A percentile compares a stretch with the other conserved stretches of the same genome.
phyloP scores from a whole-genome alignment of 257 asterid species.

The Nemophila menziesii region DNA sequence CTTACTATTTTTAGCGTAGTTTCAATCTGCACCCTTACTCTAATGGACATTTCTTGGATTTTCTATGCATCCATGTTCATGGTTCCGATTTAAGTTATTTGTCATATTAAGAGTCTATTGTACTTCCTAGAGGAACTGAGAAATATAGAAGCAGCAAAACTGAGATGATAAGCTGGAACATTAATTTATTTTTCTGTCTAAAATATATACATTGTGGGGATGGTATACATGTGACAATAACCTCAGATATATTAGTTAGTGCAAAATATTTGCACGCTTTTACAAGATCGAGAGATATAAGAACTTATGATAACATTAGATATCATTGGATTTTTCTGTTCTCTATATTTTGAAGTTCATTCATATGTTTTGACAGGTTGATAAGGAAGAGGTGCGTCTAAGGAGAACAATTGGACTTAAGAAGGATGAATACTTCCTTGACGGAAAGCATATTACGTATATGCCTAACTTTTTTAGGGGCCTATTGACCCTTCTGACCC shows the following conservation, averaged over 20 bases:
- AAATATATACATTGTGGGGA: too few relatives aligned
- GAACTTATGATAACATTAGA: neutral
- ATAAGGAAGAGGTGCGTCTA: conserved; percentile 93
- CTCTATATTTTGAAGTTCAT: conserved; percentile 7
- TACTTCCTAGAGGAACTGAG: too few relatives aligned
- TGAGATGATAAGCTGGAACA: too few relatives aligned
- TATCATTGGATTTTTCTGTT: neutral
- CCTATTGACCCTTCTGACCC: conserved; percentile 4
- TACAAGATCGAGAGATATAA: neutral
- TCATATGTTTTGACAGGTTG: conserved; percentile 48
- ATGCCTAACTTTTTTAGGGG: conserved; percentile 20
- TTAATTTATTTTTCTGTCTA: too few relatives aligned
- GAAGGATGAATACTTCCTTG: conserved; percentile 94
- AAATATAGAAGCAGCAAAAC: too few relatives aligned
- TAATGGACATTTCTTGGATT: neutral
- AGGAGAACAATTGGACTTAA: conserved; percentile 93
- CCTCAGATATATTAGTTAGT: neutral
- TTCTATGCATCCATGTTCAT: too few relatives aligned
- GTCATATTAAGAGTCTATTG: too few relatives aligned
- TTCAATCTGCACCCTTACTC: neutral
- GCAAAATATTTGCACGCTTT: neutral
- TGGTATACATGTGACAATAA: neutral
- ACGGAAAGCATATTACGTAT: conserved; percentile 96
- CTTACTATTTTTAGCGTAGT: neutral
- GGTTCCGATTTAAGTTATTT: too few relatives aligned